Evolutionary conservation across 2,329 filamentous ascomycete genomes (phyloP), one percentile per base, ranked within the genome.

Genomic region (Samsoniella hepiali): DNA sequence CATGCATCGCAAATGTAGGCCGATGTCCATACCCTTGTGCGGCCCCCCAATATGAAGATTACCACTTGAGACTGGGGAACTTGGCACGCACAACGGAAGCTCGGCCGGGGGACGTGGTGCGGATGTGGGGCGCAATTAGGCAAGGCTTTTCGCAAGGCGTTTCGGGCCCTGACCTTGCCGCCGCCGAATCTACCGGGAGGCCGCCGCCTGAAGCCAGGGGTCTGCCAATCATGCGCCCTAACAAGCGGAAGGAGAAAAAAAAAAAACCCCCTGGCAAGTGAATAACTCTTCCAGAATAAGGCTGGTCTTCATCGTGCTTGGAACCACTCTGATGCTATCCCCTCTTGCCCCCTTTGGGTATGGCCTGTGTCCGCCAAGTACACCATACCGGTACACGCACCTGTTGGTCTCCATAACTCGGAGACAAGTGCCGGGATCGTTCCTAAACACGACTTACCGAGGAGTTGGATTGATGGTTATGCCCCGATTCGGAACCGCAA

Each of bases 101-200:
- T 40, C 40, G 29, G 58, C 49, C 47, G 47, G 47, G 40, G 34
- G 50, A 29, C 5, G 40, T 54, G 50, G 49, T n/a, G n/a, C n/a
- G n/a, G 9, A 29, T 44, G 36, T 51, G 47, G 17, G 15, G 31
- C n/a, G 22, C 29, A 10, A 42, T 27, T 34, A 54, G 49, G 50
- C 40, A 45, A 61, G 58, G 58, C 58, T 55, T 61, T 61, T 61
- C 58, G 58, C 58, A 61, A 55, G 58, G 58, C 58, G 38, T 61
- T 61, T 61, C 58, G 40, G 50, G 31, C 36, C 34, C 58, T 51
- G 38, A 22, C 47, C 56, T 47, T 58, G 56, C 42, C 34, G 40
- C 27, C 44, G 36, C 45, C 47, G 47, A 44, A 42, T 53, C 29
- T 54, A 54, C 36, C 36, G 31, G 38, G 58, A 61, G 58, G 58